Conservation (phyloP, 1,139 yeast species). For the Debaryomycetaceae sp. region DNA sequence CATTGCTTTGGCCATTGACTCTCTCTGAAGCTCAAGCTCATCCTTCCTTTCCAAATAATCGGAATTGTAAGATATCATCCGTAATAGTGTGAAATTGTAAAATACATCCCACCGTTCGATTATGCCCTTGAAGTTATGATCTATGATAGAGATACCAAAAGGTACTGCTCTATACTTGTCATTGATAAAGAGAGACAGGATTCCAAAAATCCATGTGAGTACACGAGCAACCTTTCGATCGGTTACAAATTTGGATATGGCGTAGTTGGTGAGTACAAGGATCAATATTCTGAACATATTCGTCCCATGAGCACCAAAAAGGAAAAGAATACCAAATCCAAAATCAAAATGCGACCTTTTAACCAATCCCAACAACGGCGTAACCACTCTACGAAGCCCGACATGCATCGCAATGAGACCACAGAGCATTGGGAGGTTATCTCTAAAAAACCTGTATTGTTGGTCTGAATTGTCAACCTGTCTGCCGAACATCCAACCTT, state of each 20-base stretch:
- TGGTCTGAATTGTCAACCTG: conserved; percentile 86
- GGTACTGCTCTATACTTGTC: conserved; percentile 59
- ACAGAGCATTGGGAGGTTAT: conserved; percentile 62
- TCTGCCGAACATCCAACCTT: conserved; percentile 77
- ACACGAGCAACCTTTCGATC: conserved; percentile 26
- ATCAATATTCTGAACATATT: conserved; percentile 58
- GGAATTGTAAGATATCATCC: conserved; percentile 78
- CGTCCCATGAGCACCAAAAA: conserved; percentile 79
- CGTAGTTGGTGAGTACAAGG: conserved; percentile 55
- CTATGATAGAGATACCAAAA: conserved; percentile 52
- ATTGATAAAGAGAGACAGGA: conserved; percentile 72
- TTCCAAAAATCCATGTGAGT: conserved; percentile 73
- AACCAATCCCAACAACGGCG: conserved; percentile 14
- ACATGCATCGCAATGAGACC: conserved; percentile 56
- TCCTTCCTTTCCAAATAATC: conserved; percentile 60
- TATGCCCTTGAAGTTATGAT: conserved; percentile 62
- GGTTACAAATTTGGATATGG: conserved; percentile 45
- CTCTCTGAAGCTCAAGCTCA: conserved; percentile 8
- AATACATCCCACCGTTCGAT: conserved; percentile 94
- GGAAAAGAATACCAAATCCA: conserved; percentile 63
- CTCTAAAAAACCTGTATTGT: conserved; percentile 86
- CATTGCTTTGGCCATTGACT: conserved; percentile 4
- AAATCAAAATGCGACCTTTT: conserved; percentile 62
- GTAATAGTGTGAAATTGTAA: conserved; percentile 80
- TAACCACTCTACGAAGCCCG: conserved; percentile 37